These are phyloP conservation scores for Mycosphaerella arachidis DNA, from an alignment of 2,329 filamentous ascomycete species.

Conservation along the genomic window DNA sequence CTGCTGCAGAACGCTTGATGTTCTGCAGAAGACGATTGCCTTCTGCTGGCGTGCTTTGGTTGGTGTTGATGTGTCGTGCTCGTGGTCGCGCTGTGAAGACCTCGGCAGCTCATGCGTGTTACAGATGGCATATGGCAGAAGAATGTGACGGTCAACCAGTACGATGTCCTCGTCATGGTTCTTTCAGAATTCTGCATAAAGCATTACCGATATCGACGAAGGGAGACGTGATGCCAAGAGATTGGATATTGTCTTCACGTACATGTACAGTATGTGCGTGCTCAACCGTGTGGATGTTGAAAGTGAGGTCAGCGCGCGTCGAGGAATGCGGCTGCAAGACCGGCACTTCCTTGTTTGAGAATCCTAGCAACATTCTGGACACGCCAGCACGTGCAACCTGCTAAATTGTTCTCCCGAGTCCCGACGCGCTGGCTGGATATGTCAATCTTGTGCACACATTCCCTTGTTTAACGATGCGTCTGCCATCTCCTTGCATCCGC, in stretches of 20 bases:
- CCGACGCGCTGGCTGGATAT: background rate
- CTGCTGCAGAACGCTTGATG: background rate
- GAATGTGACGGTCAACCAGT: background rate
- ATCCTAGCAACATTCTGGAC: background rate
- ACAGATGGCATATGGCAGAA: background rate
- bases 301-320: background rate
- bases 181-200: background rate
- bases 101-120: background rate
- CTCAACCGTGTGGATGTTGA: background rate
- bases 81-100: background rate
- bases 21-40: background rate
- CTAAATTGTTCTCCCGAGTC: background rate
- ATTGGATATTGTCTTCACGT: background rate
- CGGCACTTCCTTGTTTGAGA: background rate
- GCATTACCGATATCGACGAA: background rate
- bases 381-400: background rate
- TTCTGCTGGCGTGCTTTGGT: background rate
- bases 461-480: slow-evolving; percentile 3
- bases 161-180: background rate
- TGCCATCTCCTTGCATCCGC: slow-evolving; percentile 7
- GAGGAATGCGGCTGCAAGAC: background rate
- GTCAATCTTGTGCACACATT: background rate
- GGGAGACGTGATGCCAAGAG: background rate
- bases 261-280: no score
- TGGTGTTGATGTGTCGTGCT: background rate